Evolutionary conservation across 2,329 filamentous ascomycete species (phyloP).

Genomic region (Alternaria postmessia): DNA sequence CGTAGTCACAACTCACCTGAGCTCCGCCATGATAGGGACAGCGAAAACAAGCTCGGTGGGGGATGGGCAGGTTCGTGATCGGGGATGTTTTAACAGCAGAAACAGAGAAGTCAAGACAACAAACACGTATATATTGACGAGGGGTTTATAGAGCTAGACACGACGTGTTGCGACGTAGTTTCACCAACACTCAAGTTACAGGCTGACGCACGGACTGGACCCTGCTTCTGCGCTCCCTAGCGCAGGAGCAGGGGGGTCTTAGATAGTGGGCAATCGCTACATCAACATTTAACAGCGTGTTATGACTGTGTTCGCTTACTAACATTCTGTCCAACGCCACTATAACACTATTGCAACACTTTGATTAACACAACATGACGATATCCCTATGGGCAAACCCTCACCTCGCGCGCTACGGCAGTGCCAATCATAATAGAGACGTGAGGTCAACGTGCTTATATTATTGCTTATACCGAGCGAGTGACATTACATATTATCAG

Average conservation of each 20-base stretch:
- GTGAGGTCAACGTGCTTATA: constrained; percentile 13
- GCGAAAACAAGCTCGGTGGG: not conserved
- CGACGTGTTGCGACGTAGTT: constrained; percentile 16
- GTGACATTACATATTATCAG: constrained; percentile 32
- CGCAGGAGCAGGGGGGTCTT: too few species aligned
- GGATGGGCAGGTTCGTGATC: not conserved
- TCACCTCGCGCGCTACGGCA: too few species aligned
- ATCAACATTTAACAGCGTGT: too few species aligned
- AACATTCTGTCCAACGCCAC: too few species aligned
- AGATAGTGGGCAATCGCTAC: too few species aligned
- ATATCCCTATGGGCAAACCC: too few species aligned
- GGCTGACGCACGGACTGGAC: not conserved
- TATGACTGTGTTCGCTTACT: too few species aligned
- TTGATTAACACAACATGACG: too few species aligned
- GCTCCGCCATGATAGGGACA: constrained; percentile 45
- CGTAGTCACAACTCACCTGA: constrained; percentile 30
- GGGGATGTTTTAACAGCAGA: not conserved
- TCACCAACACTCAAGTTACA: constrained; percentile 2
- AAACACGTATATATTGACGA: not conserved
- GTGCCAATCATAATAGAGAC: not conserved
- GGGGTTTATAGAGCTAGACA: constrained; percentile 5
- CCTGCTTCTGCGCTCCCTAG: not conserved
- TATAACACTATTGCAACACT: too few species aligned
- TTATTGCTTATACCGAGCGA: constrained; percentile 23
- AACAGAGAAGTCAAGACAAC: not conserved